Base-by-base conservation (phyloP, 441 rosid genomes). In the Croton setiger region DNA sequence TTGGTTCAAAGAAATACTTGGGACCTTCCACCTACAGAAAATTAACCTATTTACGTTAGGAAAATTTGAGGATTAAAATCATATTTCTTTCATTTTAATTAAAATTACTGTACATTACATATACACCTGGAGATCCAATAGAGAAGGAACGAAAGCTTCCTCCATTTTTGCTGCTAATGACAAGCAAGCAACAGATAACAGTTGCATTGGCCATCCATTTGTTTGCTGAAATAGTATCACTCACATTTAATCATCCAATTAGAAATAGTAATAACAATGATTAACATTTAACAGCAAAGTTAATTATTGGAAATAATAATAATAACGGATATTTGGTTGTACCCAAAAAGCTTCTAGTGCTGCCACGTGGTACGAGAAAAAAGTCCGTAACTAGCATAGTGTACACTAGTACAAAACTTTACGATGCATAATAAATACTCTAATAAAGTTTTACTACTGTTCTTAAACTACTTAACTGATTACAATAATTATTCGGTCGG, bases 151-250 rank as follows among this genome's bases (percentile, higher is more conserved):
- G 52, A 86, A 80, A 64, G 88, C 84, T 79, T 94, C 99, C 96
- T 94, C 99, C 98, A 94, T 88, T 78, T 94, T 94, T 1, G 99
- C 99, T 5, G 99, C 99, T 75, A 94, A 60, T 18, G 99, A 94
- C 87, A 94, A 78, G 86, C 99, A 94, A 71, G 97, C 94, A 63
- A 85, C 88, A 33, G 97, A 83, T 73, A 94, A 75, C 71, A 94
- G 97, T 61, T 94, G 99, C 92, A 83, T 69, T 63, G 96, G 92
- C 99, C 99, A 91, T 69, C 92, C 96, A 56, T 78, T 73, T 12
- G 81, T 74, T 75, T 84, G 83, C 99, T 92, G 87, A 62, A 79
- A 75, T 59, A 41, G 55, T 27, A 49, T 55, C 6, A 70, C 35
- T 27, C 11, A 23, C 39, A 23, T 51, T 37, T 6, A 58, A 7